These are phyloP conservation scores for Peniophora sp. DNA, from an alignment of 1,284 basidiomycete species.

Conservation along the genomic window DNA sequence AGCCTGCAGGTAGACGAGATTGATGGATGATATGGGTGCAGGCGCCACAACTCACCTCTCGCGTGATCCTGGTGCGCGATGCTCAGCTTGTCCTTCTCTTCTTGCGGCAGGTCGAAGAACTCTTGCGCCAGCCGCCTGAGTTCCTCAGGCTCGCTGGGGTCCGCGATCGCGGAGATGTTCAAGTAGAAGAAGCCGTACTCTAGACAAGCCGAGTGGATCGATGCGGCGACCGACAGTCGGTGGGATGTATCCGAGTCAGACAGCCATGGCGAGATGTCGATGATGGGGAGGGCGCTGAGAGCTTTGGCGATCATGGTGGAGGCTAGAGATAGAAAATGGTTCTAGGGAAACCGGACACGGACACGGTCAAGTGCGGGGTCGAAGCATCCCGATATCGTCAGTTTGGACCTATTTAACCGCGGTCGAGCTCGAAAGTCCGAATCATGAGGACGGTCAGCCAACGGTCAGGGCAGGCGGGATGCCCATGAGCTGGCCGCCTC, in stretches of 20 bases:
- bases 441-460: not conserved
- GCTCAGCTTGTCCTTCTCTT: constrained; percentile 65
- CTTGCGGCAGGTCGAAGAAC: constrained; percentile 67
- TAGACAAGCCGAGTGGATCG: constrained; percentile 66
- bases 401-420: no score
- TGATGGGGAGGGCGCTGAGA: constrained; percentile 20
- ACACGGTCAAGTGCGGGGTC: no score
- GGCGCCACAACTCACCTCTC: constrained; percentile 45
- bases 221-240: constrained; percentile 41
- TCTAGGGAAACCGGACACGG: no score
- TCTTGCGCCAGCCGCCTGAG: constrained; percentile 53
- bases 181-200: constrained; percentile 86
- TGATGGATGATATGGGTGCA: not conserved
- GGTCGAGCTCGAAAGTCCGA: not conserved
- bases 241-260: constrained; percentile 25
- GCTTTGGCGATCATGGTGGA: not conserved
- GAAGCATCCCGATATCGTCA: no score
- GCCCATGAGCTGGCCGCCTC: not conserved
- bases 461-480: not conserved
- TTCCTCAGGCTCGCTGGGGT: constrained; percentile 54
- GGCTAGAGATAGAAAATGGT: not conserved
- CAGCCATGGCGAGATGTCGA: constrained; percentile 48
- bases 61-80: constrained; percentile 63
- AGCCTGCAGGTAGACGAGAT: constrained; percentile 35
- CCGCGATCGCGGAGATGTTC: constrained; percentile 51